These are phyloP conservation scores for Mortierella polycephala DNA, from an alignment of 371 early-diverging fungal species.

Conservation along the genomic window DNA sequence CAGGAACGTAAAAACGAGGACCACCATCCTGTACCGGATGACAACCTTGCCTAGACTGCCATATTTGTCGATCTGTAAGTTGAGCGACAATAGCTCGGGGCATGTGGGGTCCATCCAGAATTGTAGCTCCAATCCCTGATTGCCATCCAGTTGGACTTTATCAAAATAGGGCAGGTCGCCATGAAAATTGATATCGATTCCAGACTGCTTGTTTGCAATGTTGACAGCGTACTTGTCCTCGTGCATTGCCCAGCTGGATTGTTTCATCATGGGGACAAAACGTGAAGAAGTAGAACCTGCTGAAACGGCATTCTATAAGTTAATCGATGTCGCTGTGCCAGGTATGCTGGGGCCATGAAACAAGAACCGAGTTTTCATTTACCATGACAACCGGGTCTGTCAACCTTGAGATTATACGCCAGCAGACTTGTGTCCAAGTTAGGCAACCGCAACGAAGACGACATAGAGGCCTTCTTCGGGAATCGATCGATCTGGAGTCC, in stretches of 20 bases:
- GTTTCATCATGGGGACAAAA: constrained; percentile 59
- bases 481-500: constrained; percentile 29
- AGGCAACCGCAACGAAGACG: constrained; percentile 64
- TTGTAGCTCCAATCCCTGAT: constrained; percentile 69
- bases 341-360: no score
- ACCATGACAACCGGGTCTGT: constrained; percentile 57
- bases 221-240: constrained; percentile 79
- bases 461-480: constrained; percentile 34
- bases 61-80: constrained; percentile 73
- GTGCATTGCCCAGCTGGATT: constrained; percentile 75
- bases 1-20: constrained; percentile 73
- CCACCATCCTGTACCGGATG: constrained; percentile 76
- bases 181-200: constrained; percentile 74
- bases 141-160: constrained; percentile 36
- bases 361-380: not conserved
- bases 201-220: constrained; percentile 20
- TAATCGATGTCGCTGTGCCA: no score
- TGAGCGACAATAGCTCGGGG: constrained; percentile 58
- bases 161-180: constrained; percentile 74
- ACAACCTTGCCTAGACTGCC: constrained; percentile 78
- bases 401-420: constrained; percentile 63
- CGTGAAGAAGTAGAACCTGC: not conserved
- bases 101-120: constrained; percentile 75
- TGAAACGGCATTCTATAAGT: not conserved
- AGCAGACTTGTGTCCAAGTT: constrained; percentile 67